Percentiles rank a stretch among this genome's conserved stretches.
phyloP scores from a whole-genome alignment of 345 rosid species.

The Orychophragmus violaceus region DNA sequence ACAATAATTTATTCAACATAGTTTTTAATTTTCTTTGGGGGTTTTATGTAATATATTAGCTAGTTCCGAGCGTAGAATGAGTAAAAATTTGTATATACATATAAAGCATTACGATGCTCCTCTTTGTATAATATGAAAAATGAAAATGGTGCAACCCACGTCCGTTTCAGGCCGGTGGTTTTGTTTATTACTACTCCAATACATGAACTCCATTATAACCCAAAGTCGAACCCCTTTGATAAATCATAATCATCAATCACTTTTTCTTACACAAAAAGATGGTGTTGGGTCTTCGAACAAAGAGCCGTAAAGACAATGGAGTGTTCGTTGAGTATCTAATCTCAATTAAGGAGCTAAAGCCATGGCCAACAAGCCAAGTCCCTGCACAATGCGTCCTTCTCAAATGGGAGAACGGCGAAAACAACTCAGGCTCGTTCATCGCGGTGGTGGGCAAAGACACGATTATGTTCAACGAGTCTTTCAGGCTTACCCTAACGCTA shows the following conservation, averaged over 20 bases:
- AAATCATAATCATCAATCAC: slow-evolving; percentile 4
- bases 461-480: slow-evolving; percentile 55
- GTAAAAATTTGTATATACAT: neutral
- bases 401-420: slow-evolving; percentile 77
- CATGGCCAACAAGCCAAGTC: slow-evolving; percentile 67
- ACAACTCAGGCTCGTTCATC: slow-evolving; percentile 53
- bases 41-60: neutral
- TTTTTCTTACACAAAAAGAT: neutral
- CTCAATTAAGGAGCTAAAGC: slow-evolving; percentile 52
- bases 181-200: slow-evolving; percentile 16
- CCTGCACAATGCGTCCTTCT: slow-evolving; percentile 52
- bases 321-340: slow-evolving; percentile 29
- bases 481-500: slow-evolving; percentile 51
- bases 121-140: neutral
- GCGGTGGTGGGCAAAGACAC: slow-evolving; percentile 51
- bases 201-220: slow-evolving; percentile 34
- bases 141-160: slow-evolving; percentile 26
- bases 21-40: neutral
- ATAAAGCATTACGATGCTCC: neutral
- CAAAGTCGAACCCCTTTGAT: neutral
- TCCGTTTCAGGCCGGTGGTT: slow-evolving; percentile 23
- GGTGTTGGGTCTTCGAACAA: slow-evolving; percentile 31
- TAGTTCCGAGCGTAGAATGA: neutral
- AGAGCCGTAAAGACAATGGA: slow-evolving; percentile 32
- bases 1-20: neutral